Conservation (phyloP, 192 early-diverging fungal genomes). For the Linnemannia zychae region DNA sequence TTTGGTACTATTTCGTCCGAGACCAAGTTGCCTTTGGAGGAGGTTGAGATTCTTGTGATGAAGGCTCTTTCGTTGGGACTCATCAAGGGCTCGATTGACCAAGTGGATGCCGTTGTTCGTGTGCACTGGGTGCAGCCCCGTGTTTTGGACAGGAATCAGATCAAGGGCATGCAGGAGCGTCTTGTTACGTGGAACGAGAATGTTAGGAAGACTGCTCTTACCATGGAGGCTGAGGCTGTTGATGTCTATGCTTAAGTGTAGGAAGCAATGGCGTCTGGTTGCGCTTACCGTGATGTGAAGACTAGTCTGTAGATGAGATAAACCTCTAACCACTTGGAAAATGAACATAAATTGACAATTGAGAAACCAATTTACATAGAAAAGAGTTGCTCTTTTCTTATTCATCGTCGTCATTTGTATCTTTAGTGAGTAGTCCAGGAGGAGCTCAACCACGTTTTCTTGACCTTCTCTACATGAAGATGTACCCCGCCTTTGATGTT, state of each 20-base stretch:
- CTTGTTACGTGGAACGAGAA: constrained; percentile 89
- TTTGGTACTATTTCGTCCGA: constrained; percentile 88
- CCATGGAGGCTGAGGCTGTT: constrained; percentile 78
- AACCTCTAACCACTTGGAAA: background rate
- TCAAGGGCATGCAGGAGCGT: constrained; percentile 84
- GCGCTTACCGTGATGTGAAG: background rate
- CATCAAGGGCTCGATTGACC: constrained; percentile 95
- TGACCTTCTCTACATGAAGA: too few relatives aligned
- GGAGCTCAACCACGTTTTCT: too few relatives aligned
- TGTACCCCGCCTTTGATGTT: too few relatives aligned
- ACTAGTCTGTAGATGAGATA: background rate
- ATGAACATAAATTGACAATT: background rate
- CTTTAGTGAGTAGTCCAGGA: too few relatives aligned
- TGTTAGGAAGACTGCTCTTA: constrained; percentile 79
- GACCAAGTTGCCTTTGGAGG: constrained; percentile 80
- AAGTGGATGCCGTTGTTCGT: constrained; percentile 89
- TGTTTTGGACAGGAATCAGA: constrained; percentile 92
- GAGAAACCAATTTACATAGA: background rate
- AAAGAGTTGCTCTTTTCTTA: background rate
- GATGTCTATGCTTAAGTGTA: constrained; percentile 46
- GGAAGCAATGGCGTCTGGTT: background rate
- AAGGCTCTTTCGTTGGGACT: constrained; percentile 94
- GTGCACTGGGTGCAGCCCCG: constrained; percentile 99
- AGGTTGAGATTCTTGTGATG: constrained; percentile 99
- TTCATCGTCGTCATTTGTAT: too few relatives aligned